Evolutionary conservation across 192 early-diverging fungal genomes (phyloP), one percentile per base, ranked within the genome.

Genomic region (Backusella morwellensis): DNA sequence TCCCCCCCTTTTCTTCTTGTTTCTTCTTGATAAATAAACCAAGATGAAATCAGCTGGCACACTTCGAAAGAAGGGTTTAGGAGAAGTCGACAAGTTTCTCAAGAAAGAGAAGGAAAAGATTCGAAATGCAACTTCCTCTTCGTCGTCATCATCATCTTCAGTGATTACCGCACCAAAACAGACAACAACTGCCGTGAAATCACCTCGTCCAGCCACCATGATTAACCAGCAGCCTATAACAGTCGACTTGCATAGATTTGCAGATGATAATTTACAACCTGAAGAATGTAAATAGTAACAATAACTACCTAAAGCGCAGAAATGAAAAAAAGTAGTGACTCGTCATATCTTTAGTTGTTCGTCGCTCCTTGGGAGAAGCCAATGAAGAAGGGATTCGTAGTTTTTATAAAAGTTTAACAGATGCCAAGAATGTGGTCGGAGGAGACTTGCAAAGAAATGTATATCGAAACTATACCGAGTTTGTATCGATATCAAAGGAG

Each of bases 401-500:
- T 0, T 90, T 92, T 63, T 82, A 87, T 44, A 80, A 84, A 38
- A 81, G 82, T 6, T 79, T 96, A 2, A 81, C 81, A 35, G 92
- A 92, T 75, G 90, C 94, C 0, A 87, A 89, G 73, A 89, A 92
- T 14, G 76, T 86, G 21, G 92, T 92, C 8, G 91, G 92, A 29
- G 83, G 76, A 4, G 91, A 94, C 72, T 80, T 96, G 19, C 93
- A 95, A 66, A 84, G 89, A n/a, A 95, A 95, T 77, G 94, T 96
- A 11, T 94, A 91, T 82, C 86, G 86, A 67, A 96, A 96, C 80
- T 96, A 96, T 77, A 89, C 82, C 52, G 93, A 95, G 74, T 96
- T 96, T 80, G 93, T 96, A 17, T 86, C 86, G 38, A 96, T 96
- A 63, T 94, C 93, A 38, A 94, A 96, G 68, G 95, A 96, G 72